Percentiles rank a stretch among this genome's conserved stretches.
Evolutionary conservation across 2,329 filamentous ascomycete genomes (phyloP).

Genomic region (Pyricularia grisea): DNA sequence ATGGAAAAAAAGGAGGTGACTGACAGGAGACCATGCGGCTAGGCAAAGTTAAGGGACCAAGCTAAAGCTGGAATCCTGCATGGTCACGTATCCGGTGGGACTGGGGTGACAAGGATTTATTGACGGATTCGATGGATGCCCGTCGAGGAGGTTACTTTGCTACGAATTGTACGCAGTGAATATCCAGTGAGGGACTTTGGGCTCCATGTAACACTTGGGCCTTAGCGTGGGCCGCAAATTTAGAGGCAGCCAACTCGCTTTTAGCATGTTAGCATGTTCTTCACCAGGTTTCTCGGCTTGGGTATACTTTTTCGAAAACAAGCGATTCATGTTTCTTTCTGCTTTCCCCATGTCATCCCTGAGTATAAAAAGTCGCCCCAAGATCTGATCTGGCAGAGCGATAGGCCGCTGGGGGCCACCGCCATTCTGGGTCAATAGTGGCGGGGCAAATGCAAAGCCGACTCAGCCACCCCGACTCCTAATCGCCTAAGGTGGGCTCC

Average conservation of each 20-base stretch:
- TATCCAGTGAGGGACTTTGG: no score
- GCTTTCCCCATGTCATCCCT: neutral
- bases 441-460: neutral
- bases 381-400: neutral
- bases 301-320: neutral
- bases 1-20: neutral
- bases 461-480: neutral
- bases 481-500: neutral
- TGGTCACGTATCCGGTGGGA: neutral
- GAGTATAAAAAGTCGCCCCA: neutral
- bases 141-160: no score
- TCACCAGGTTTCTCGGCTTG: neutral
- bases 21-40: neutral
- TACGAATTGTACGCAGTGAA: no score
- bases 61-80: neutral
- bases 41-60: neutral
- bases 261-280: neutral
- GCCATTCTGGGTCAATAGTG: neutral
- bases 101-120: neutral
- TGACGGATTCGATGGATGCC: neutral
- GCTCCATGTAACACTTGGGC: no score
- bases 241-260: neutral
- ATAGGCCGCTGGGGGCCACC: neutral
- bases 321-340: neutral
- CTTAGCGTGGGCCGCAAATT: no score